Conservation (phyloP, 805 yeast species). For the Teunomyces pallodes region DNA sequence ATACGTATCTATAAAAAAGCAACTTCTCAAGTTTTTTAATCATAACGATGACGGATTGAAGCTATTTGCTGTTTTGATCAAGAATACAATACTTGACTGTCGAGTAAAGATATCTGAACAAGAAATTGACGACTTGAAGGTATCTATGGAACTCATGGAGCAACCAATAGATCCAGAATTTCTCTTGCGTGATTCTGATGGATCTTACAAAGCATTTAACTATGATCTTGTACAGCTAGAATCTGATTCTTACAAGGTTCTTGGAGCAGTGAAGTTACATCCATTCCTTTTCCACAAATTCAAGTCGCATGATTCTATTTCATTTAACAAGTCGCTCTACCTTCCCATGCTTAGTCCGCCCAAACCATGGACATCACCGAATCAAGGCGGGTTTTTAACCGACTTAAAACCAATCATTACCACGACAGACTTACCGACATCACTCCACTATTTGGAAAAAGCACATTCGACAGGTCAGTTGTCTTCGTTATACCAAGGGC, state of each 20-base stretch:
- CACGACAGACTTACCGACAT: conserved; percentile 13
- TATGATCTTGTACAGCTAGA: conserved; percentile 1
- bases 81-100: conserved; percentile 14
- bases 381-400: conserved; percentile 33
- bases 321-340: conserved; percentile 13
- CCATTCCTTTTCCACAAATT: conserved; percentile 19
- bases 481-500: conserved; percentile 23
- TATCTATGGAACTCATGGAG: conserved; percentile 5
- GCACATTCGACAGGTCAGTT: conserved; percentile 35
- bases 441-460: conserved; percentile 18
- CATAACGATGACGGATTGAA: conserved; percentile 17
- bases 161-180: not conserved
- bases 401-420: conserved; percentile 23
- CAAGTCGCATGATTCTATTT: conserved; percentile 9
- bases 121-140: conserved; percentile 6
- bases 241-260: not conserved
- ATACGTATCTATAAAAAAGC: conserved; percentile 7
- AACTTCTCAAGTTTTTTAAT: conserved; percentile 12
- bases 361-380: conserved; percentile 31
- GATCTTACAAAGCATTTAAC: conserved; percentile 2
- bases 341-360: conserved; percentile 43
- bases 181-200: not conserved
- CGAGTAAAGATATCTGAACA: conserved; percentile 7
- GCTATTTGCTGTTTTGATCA: conserved; percentile 17
- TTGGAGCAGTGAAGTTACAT: conserved; percentile 22